Percentiles rank a stretch among this genome's conserved stretches.
Evolutionary conservation across 495 filamentous ascomycete species (phyloP).

Genomic region (Platismatia glauca): DNA sequence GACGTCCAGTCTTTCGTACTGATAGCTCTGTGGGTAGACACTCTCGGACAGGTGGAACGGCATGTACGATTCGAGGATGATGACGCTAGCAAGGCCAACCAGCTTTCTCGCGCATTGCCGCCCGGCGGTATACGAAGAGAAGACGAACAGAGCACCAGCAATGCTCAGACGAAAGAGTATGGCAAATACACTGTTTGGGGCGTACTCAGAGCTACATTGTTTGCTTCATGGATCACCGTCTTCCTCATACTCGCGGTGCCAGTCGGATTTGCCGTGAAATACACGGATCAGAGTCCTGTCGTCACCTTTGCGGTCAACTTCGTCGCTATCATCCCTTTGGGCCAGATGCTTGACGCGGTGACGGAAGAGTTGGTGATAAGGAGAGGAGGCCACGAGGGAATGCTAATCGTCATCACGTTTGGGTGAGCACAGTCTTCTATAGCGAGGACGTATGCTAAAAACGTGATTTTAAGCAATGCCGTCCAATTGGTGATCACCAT

Average conservation of each 20-base stretch:
- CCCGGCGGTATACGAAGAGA: neutral
- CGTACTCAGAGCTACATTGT: neutral
- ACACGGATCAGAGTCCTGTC: conserved; percentile 13
- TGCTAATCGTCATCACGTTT: conserved; percentile 12
- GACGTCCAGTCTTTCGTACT: neutral
- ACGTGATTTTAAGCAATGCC: conserved; percentile 11
- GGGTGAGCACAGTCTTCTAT: conserved; percentile 6
- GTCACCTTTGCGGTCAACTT: conserved; percentile 18
- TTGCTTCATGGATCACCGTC: neutral
- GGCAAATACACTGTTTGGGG: neutral
- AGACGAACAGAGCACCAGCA: neutral
- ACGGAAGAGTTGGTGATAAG: conserved; percentile 9
- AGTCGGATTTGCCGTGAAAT: conserved; percentile 21
- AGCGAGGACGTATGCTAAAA: neutral
- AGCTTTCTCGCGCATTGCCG: neutral
- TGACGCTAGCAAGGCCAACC: neutral
- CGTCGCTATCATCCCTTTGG: conserved; percentile 18
- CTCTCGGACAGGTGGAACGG: neutral
- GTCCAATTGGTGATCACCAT: conserved; percentile 21
- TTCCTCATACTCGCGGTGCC: conserved; percentile 9
- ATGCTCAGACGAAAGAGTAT: neutral
- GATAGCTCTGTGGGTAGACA: neutral
- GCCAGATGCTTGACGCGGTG: conserved; percentile 1
- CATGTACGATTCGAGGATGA: neutral
- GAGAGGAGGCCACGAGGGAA: conserved; percentile 5